These are phyloP conservation scores for Lolium multiflorum DNA, from an alignment of 176 grass and related monocot genomes.

Conservation along the genomic window DNA sequence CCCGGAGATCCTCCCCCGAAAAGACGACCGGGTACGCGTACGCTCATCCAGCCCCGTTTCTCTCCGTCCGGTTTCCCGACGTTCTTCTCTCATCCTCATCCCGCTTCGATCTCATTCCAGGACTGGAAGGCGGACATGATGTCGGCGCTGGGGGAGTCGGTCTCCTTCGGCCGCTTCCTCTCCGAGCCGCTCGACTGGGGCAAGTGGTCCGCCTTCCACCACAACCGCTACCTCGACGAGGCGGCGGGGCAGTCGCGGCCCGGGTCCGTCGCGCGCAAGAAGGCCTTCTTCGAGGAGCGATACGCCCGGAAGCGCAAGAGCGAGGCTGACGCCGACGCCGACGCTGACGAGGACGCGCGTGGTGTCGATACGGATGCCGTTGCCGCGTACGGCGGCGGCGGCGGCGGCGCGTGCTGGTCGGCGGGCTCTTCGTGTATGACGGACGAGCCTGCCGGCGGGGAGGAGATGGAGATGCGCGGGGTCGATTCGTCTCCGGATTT, in stretches of 20 bases:
- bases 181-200: conserved; percentile 82
- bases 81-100: neutral
- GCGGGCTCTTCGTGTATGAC: conserved; percentile 46
- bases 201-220: conserved; percentile 66
- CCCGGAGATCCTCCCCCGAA: conserved; percentile 2
- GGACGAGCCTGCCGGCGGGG: neutral
- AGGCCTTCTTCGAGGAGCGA: conserved; percentile 77
- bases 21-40: conserved; percentile 25
- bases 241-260: conserved; percentile 58
- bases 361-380: neutral
- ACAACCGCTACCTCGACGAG: conserved; percentile 80
- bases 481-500: neutral
- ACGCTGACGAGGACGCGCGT: neutral
- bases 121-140: conserved; percentile 55
- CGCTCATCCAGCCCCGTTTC: no score
- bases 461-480: neutral
- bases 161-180: conserved; percentile 81
- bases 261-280: conserved; percentile 77
- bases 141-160: conserved; percentile 75
- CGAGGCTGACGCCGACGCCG: neutral
- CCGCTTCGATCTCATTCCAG: neutral
- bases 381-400: neutral
- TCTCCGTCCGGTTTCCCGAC: neutral
- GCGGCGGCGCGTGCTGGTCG: neutral
- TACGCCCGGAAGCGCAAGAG: conserved; percentile 63